A percentile compares a stretch with the other conserved stretches of the same genome.
These are phyloP conservation scores for Nigrospora osmanthi DNA, from an alignment of 2,329 filamentous ascomycete species.

Conservation along the genomic window DNA sequence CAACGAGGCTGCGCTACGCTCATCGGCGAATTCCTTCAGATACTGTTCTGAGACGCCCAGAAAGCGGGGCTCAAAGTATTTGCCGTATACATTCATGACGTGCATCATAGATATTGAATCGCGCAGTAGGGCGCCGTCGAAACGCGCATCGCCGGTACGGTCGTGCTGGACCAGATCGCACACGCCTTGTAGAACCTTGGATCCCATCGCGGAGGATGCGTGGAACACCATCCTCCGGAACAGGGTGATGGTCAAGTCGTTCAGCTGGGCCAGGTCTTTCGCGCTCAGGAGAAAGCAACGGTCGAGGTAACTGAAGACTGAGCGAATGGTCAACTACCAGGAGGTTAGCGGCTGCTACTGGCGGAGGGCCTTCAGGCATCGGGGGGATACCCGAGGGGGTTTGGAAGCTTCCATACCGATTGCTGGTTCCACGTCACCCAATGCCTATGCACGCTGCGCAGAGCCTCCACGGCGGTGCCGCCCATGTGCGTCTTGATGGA, in stretches of 20 bases:
- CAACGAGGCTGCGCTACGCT: conserved; percentile 55
- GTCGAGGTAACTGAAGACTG: conserved; percentile 91
- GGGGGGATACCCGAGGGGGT: not conserved
- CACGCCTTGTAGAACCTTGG: conserved; percentile 47
- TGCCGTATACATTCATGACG: conserved; percentile 73
- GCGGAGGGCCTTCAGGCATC: not conserved
- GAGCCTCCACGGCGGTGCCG: conserved; percentile 51
- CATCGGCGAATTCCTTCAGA: conserved; percentile 61
- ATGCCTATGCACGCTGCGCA: conserved; percentile 45
- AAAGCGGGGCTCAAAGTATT: conserved; percentile 71
- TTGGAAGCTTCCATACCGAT: conserved; percentile 44
- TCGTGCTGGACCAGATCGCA: conserved; percentile 71
- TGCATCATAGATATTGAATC: conserved; percentile 77
- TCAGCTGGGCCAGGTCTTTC: conserved; percentile 62
- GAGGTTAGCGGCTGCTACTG: not conserved
- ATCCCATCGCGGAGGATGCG: conserved; percentile 21
- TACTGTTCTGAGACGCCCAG: conserved; percentile 60
- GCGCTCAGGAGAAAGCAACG: conserved; percentile 77
- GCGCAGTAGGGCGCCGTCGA: conserved; percentile 60
- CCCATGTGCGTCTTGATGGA: conserved; percentile 42
- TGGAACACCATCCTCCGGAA: conserved; percentile 59
- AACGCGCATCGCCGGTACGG: conserved; percentile 47
- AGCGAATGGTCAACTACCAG: conserved; percentile 63
- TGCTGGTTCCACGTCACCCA: conserved; percentile 79
- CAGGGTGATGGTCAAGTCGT: conserved; percentile 69